Conservation (phyloP, 1,284 basidiomycete species). For the Apiotrichum gamsii region DNA sequence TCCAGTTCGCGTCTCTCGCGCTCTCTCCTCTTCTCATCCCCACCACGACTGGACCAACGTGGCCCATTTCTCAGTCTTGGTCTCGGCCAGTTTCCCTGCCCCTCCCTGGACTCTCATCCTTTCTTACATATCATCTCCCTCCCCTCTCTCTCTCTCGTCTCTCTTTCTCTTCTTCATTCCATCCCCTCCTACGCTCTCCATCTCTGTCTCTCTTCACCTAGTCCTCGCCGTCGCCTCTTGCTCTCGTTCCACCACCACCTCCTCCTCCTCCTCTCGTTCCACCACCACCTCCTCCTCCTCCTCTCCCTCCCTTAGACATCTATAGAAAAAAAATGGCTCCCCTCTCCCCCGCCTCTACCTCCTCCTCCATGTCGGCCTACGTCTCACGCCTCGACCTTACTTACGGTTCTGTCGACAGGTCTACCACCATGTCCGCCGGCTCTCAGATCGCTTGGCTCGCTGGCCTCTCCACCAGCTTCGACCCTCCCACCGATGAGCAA, state of each 20-base stretch:
- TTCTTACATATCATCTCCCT: too few species aligned
- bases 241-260: not conserved
- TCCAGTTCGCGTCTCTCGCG: not conserved
- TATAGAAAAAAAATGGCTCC: not conserved
- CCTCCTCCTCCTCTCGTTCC: conserved; percentile 1
- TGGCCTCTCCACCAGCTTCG: conserved; percentile 64
- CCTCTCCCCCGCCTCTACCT: not conserved
- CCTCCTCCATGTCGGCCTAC: conserved; percentile 4
- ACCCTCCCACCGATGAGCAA: conserved; percentile 61
- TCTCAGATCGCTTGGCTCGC: conserved; percentile 84
- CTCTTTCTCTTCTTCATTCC: not conserved
- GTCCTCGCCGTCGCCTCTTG: too few species aligned
- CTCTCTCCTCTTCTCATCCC: not conserved
- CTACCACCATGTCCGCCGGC: conserved; percentile 8
- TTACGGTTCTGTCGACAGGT: conserved; percentile 1
- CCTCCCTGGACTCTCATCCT: too few species aligned
- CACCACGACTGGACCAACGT: not conserved
- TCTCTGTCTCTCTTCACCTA: not conserved
- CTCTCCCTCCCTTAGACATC: not conserved
- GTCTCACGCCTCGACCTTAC: conserved; percentile 13
- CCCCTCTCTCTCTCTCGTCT: not conserved
- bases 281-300: not conserved
- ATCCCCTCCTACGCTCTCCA: conserved; percentile 1
- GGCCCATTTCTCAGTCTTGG: too few species aligned
- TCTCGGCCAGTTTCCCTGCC: too few species aligned